Conservation (phyloP, 2,329 filamentous ascomycete species). For the Cordyceps fumosorosea region DNA sequence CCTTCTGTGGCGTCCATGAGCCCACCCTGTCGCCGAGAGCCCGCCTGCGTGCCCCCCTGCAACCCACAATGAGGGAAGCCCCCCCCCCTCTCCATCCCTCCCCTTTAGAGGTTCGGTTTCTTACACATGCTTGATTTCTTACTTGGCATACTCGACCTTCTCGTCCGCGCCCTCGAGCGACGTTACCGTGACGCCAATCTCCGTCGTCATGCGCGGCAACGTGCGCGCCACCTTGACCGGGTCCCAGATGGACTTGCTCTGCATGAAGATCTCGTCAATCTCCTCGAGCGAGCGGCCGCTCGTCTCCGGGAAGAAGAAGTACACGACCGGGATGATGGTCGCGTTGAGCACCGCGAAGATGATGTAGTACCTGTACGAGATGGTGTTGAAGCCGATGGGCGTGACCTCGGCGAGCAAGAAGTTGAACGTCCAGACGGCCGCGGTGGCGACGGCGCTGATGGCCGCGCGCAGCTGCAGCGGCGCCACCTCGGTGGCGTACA, state of each 20-base stretch:
- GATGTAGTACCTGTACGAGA: slow-evolving; percentile 38
- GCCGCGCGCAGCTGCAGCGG: slow-evolving; percentile 35
- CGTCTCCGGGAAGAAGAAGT: slow-evolving; percentile 39
- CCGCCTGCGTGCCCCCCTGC: not conserved
- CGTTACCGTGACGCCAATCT: not conserved
- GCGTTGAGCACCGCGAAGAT: slow-evolving; percentile 38
- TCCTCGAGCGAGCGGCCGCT: slow-evolving; percentile 49
- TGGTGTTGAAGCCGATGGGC: slow-evolving; percentile 53
- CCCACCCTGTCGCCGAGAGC: not conserved
- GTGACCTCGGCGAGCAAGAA: slow-evolving; percentile 52
- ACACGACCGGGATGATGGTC: slow-evolving; percentile 34
- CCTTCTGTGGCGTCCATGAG: not conserved
- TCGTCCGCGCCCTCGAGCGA: not conserved
- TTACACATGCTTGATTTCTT: not conserved
- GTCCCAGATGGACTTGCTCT: slow-evolving; percentile 14
- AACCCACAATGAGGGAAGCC: not conserved
- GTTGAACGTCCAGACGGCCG: slow-evolving; percentile 18
- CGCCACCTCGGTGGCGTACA: slow-evolving; percentile 45
- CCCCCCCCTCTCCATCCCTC: not conserved
- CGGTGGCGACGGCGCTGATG: slow-evolving; percentile 45
- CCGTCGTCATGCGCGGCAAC: slow-evolving; percentile 5
- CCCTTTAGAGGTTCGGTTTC: too few relatives aligned
- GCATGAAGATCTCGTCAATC: slow-evolving; percentile 40
- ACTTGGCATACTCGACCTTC: not conserved
- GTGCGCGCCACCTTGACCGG: slow-evolving; percentile 8